Evolutionary conservation across 192 early-diverging fungal species (phyloP).

Genomic region (Coemansia sp.): DNA sequence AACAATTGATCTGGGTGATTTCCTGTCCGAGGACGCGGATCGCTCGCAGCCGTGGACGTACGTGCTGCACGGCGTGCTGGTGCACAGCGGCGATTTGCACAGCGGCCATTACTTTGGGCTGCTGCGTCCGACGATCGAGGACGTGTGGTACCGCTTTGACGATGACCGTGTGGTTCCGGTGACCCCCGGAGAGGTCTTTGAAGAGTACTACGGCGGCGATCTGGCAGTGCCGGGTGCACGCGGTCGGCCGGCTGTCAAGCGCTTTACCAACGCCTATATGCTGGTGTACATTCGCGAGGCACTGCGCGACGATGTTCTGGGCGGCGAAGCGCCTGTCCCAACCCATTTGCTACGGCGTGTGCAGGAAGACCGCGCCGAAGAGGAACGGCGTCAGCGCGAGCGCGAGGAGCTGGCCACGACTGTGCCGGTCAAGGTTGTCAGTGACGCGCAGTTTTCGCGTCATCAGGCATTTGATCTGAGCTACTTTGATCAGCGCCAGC

Average conservation of each 20-base stretch:
- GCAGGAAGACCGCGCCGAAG: slow-evolving; percentile 59
- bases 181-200: slow-evolving; percentile 75
- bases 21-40: slow-evolving; percentile 66
- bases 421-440: slow-evolving; percentile 55
- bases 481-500: slow-evolving; percentile 61
- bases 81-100: slow-evolving; percentile 89
- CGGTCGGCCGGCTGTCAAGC: slow-evolving; percentile 54
- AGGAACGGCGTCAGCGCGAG: slow-evolving; percentile 65
- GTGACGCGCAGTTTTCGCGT: slow-evolving; percentile 62
- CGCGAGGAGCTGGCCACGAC: slow-evolving; percentile 61
- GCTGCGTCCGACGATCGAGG: slow-evolving; percentile 72
- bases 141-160: slow-evolving; percentile 91
- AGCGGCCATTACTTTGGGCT: slow-evolving; percentile 95
- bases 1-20: slow-evolving; percentile 82
- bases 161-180: slow-evolving; percentile 90
- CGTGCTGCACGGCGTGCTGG: slow-evolving; percentile 89
- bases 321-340: slow-evolving; percentile 73
- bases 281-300: slow-evolving; percentile 90
- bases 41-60: slow-evolving; percentile 70
- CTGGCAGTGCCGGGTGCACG: slow-evolving; percentile 47
- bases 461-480: slow-evolving; percentile 88
- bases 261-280: slow-evolving; percentile 99
- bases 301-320: slow-evolving; percentile 67
- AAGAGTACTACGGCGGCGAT: slow-evolving; percentile 94
- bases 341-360: slow-evolving; percentile 69